Conservation (phyloP, 2,329 filamentous ascomycete genomes). For the Cercospora brassicicola region DNA sequence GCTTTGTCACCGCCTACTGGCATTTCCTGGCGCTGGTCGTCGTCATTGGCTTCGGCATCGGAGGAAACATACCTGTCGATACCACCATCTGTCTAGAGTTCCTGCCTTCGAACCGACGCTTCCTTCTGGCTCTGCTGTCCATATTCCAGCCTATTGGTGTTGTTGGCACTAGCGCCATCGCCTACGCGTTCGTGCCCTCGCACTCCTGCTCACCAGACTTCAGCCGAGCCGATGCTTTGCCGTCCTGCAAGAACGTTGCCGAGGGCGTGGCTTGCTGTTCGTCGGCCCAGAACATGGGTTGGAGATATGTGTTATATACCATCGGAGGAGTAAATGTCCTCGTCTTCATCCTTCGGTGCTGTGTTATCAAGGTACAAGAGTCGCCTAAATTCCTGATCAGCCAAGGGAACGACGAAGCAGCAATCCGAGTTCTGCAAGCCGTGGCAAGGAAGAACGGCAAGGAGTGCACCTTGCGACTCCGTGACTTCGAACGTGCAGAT, state of each 20-base stretch:
- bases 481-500: constrained; percentile 41
- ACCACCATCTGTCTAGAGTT: constrained; percentile 59
- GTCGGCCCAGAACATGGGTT: constrained; percentile 46
- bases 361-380: constrained; percentile 57
- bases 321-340: constrained; percentile 44
- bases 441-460: constrained; percentile 48
- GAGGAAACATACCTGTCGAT: constrained; percentile 59
- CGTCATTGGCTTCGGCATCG: constrained; percentile 54
- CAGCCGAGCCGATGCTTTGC: constrained; percentile 44
- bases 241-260: constrained; percentile 45
- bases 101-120: constrained; percentile 54
- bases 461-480: constrained; percentile 38
- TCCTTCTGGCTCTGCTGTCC: constrained; percentile 55
- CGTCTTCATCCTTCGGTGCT: constrained; percentile 55
- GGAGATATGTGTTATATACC: constrained; percentile 48
- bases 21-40: constrained; percentile 56
- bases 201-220: constrained; percentile 56
- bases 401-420: constrained; percentile 53
- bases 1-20: constrained; percentile 51
- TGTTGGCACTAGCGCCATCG: constrained; percentile 53
- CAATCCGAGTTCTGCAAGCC: constrained; percentile 49
- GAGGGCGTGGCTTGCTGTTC: constrained; percentile 41
- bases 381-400: constrained; percentile 62
- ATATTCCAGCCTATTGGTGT: constrained; percentile 59
- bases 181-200: constrained; percentile 55